phyloP scores from a whole-genome alignment of 176 grass and related monocot genomes.

The Areca catechu region DNA sequence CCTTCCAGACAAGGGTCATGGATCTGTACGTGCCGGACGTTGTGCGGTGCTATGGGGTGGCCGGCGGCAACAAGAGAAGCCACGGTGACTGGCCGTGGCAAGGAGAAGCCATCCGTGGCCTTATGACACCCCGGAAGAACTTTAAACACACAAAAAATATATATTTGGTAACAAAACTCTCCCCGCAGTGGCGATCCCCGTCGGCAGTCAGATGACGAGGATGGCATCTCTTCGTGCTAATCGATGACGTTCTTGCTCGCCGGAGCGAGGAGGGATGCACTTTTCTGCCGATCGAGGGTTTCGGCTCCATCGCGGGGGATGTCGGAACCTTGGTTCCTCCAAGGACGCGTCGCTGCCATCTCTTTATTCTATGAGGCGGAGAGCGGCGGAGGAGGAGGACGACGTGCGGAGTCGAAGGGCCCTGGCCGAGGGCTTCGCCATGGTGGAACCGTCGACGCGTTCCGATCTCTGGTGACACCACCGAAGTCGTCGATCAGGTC shows the following conservation, averaged over 20 bases:
- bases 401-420: constrained; percentile 29
- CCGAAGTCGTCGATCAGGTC: too few relatives aligned
- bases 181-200: too few relatives aligned
- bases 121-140: too few relatives aligned
- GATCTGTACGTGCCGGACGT: too few relatives aligned
- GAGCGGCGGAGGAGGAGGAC: constrained; percentile 27
- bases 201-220: background rate
- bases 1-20: too few relatives aligned
- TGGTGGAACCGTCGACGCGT: constrained; percentile 26
- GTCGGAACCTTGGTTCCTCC: background rate
- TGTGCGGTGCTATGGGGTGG: too few relatives aligned
- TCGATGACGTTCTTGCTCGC: constrained; percentile 42
- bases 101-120: too few relatives aligned
- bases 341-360: background rate
- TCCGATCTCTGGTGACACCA: too few relatives aligned
- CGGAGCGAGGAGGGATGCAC: constrained; percentile 59
- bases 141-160: too few relatives aligned
- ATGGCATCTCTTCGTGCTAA: background rate
- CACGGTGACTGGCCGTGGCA: too few relatives aligned
- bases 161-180: too few relatives aligned
- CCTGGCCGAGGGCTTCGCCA: constrained; percentile 18
- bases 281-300: constrained; percentile 78
- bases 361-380: background rate
- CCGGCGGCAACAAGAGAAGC: too few relatives aligned
- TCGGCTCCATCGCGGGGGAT: constrained; percentile 27